Conservation (phyloP, 2,329 filamentous ascomycete genomes). For the Purpureocillium takamizusanense region DNA sequence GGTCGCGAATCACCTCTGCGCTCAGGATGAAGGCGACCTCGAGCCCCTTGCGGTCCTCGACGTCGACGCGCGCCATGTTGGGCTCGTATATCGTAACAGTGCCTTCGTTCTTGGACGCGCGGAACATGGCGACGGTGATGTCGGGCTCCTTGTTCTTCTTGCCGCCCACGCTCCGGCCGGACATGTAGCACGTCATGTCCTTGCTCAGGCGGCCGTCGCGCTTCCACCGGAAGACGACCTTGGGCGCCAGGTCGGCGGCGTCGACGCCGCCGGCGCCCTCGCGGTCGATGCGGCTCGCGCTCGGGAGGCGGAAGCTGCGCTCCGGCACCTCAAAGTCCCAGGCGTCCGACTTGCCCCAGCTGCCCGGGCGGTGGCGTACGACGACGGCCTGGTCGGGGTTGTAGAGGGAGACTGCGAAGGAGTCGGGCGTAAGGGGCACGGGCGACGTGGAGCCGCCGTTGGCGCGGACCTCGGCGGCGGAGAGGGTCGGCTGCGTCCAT, state of each 20-base stretch:
- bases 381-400: slow-evolving; percentile 80
- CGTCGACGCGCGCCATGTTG: slow-evolving; percentile 80
- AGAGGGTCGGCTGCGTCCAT: slow-evolving; percentile 76
- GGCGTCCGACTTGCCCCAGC: slow-evolving; percentile 69
- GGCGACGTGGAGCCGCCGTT: slow-evolving; percentile 58
- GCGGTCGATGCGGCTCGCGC: slow-evolving; percentile 67
- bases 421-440: slow-evolving; percentile 63
- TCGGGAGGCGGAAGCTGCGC: slow-evolving; percentile 73
- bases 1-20: slow-evolving; percentile 55
- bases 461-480: slow-evolving; percentile 69
- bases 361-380: slow-evolving; percentile 62
- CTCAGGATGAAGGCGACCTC: slow-evolving; percentile 68
- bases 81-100: slow-evolving; percentile 82
- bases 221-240: slow-evolving; percentile 80
- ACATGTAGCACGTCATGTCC: slow-evolving; percentile 82
- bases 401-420: slow-evolving; percentile 83
- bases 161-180: slow-evolving; percentile 65
- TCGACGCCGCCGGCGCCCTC: slow-evolving; percentile 36
- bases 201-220: slow-evolving; percentile 78
- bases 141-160: slow-evolving; percentile 87
- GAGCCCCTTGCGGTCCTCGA: slow-evolving; percentile 88
- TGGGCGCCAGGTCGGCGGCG: slow-evolving; percentile 50
- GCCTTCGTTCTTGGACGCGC: slow-evolving; percentile 54
- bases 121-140: slow-evolving; percentile 87
- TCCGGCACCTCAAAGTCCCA: slow-evolving; percentile 95